These are phyloP conservation scores for Taiwanofungus camphoratus DNA, from an alignment of 1,284 basidiomycete species.

Conservation along the genomic window DNA sequence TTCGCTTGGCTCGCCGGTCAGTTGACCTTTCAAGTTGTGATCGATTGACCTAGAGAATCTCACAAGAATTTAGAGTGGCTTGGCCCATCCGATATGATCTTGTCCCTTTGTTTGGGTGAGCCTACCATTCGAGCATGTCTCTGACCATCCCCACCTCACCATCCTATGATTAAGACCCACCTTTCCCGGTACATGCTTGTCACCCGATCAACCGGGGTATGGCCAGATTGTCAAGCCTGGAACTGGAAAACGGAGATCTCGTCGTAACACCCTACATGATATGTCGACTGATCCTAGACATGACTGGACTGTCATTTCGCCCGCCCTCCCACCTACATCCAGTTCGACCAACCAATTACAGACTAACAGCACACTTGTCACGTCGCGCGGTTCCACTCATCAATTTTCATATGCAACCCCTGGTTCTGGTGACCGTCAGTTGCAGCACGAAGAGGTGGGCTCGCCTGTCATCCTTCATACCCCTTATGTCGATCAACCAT, in stretches of 20 bases:
- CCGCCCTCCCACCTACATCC: constrained; percentile 4
- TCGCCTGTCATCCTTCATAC: constrained; percentile 25
- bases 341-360: constrained; percentile 9
- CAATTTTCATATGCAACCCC: constrained; percentile 12
- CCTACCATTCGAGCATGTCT: constrained; percentile 2
- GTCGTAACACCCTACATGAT: constrained; percentile 36
- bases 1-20: constrained; percentile 70
- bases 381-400: constrained; percentile 19
- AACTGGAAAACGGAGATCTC: constrained; percentile 55
- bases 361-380: constrained; percentile 10
- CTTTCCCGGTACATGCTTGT: constrained; percentile 72
- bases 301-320: constrained; percentile 24
- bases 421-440: constrained; percentile 6
- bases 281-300: constrained; percentile 18
- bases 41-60: no score
- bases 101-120: constrained; percentile 76
- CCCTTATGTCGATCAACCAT: constrained; percentile 22
- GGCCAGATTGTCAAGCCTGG: constrained; percentile 68
- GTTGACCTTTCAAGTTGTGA: constrained; percentile 24
- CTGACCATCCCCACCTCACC: constrained; percentile 4
- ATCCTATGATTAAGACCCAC: constrained; percentile 34
- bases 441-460: constrained; percentile 14
- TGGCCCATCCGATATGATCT: constrained; percentile 84
- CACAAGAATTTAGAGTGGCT: no score
- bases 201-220: constrained; percentile 77